Base-by-base conservation (phyloP, 2,329 filamentous ascomycete species). In the Ophiocordyceps sinensis region DNA sequence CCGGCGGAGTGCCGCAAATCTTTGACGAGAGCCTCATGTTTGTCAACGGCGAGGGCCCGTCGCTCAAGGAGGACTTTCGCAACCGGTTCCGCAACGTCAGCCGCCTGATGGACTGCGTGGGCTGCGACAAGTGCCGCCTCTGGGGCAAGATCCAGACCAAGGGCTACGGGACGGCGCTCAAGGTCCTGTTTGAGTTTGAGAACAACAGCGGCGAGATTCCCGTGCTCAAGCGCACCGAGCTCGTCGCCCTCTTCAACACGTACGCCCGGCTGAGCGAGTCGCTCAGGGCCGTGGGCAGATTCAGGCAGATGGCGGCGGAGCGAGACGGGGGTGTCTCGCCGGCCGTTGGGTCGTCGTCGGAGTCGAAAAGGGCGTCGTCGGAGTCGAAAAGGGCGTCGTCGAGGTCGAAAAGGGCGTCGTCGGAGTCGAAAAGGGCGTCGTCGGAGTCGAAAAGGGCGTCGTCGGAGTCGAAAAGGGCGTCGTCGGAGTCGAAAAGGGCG, bases 11-110 rank as follows among this genome's bases (percentile, higher is more conserved):
- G n/a, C 73, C 77, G 19, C 74, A 83, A 50, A 91, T 96, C 46
- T 96, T 98, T 53, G 88, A 98, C 56, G 91, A 98, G 65, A 82
- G 78, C 47, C 68, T 91, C 55, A 94, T 98, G 88, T 98, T 98
- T 62, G 84, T 84, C 56, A 80, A 81, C 48, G 77, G 77, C 42
- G 77, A 81, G 57, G 77, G 77, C 2, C 74, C 83, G 3, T 85
- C 76, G 3, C 66, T 98, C 43, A 98, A 96, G 61, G 89, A 96
- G 57, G 91, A 98, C 56, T 98, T 98, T 70, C 82, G 86, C 52
- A 91, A 93, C 61, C 84, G 91, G 14, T 98, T 98, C 72, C 79
- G 91, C 57, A 98, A 98, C 57, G 85, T 98, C 45, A 94, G 85
- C 59, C 79, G 91, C 34, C 73, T 96, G 48, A 98, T 98, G 91